A percentile compares a stretch with the other conserved stretches of the same genome.
Evolutionary conservation across 2,329 filamentous ascomycete species (phyloP).

Genomic region (Blumeria hordei): DNA sequence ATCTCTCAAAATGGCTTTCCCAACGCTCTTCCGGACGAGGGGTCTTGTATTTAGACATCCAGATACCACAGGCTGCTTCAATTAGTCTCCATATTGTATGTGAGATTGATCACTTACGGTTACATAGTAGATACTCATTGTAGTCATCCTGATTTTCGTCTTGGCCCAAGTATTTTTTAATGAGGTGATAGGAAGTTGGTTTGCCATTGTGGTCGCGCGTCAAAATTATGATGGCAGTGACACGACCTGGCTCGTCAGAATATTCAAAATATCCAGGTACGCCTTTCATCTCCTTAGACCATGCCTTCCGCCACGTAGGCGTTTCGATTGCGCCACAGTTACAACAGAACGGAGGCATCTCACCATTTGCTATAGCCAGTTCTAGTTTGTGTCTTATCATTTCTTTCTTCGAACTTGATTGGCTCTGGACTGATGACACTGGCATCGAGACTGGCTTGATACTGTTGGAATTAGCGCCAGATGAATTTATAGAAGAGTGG

Average conservation of each 20-base stretch:
- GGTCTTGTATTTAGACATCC: slow-evolving; percentile 67
- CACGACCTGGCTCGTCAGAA: slow-evolving; percentile 45
- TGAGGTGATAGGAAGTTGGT: slow-evolving; percentile 43
- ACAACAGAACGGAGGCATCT: slow-evolving; percentile 68
- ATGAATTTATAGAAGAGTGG: slow-evolving; percentile 10
- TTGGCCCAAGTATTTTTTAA: slow-evolving; percentile 46
- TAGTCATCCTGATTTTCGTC: slow-evolving; percentile 42
- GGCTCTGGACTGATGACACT: background rate
- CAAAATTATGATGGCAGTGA: slow-evolving; percentile 49
- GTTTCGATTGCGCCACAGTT: slow-evolving; percentile 94
- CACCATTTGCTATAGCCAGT: slow-evolving; percentile 46
- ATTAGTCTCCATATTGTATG: slow-evolving; percentile 4
- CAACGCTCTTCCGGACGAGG: slow-evolving; percentile 71
- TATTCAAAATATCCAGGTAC: slow-evolving; percentile 45
- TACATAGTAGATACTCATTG: slow-evolving; percentile 59
- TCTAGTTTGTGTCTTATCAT: slow-evolving; percentile 28
- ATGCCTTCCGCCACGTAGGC: slow-evolving; percentile 86
- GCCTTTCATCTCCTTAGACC: slow-evolving; percentile 50
- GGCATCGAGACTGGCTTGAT: background rate
- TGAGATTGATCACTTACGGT: slow-evolving; percentile 32
- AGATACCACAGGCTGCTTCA: slow-evolving; percentile 59
- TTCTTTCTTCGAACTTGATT: slow-evolving; percentile 9
- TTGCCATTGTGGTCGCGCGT: slow-evolving; percentile 37
- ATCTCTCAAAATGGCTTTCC: slow-evolving; percentile 21
- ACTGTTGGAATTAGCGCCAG: background rate